Base-by-base conservation (phyloP, 1,139 yeast species). In the Lodderomyces elongisporus region DNA sequence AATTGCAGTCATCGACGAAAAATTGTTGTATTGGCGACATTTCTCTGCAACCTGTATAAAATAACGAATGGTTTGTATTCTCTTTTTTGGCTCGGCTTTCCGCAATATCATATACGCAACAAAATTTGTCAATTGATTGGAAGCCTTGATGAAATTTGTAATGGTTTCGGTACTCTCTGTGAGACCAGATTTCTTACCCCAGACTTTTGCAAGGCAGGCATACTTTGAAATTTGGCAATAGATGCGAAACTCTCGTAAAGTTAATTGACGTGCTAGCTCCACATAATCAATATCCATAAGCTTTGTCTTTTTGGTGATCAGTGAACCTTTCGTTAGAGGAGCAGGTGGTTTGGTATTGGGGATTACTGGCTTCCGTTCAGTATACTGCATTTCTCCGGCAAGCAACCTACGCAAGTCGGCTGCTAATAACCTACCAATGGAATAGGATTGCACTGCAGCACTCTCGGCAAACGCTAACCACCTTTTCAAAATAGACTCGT, bases 1-100 rank as follows among this genome's bases (percentile, higher is more conserved):
- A 31, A 91, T 79, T 1, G 97, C 96, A 7, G 96, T 89, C 94
- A 91, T 84, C 9, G 95, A 80, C 4, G 94, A 83, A 51, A 79
- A 91, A 54, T 91, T 91, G 51, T 85, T 85, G 48, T 83, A 63
- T 38, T 70, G 74, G 17, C 87, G 71, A 49, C 95, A 80, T 47
- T 78, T 75, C 44, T 83, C 89, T 0, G 96, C 95, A 26, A 87
- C 87, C 30, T 71, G 74, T 32, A 89, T 84, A 54, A 87, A 87
- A 54, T 77, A 85, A 37, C 80, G 70, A 41, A 91, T 77, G 7
- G 79, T 62, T 32, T 70, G 77, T 2, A 85, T 88, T 44, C 98
- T 71, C 46, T 76, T 77, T 44, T 77, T 74, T 1, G 77, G 56
- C 38, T 85, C 94, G 5, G 66, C 60, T 39, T 66, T 68, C 34